phyloP scores from a whole-genome alignment of 768 basidiomycete genomes.

The Panaeolus papilionaceus region DNA sequence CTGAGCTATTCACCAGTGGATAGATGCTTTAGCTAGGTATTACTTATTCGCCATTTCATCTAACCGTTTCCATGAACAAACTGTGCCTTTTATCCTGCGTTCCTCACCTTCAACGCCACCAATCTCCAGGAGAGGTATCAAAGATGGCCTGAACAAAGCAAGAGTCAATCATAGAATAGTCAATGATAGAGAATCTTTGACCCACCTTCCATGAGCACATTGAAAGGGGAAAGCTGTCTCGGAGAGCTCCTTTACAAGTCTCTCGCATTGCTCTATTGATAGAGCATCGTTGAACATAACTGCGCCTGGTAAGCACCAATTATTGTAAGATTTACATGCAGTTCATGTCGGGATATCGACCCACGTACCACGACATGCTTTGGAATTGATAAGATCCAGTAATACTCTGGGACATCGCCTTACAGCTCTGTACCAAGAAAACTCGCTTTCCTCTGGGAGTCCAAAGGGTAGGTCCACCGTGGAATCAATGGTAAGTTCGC shows the following conservation, averaged over 20 bases:
- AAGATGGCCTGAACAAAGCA: conserved; percentile 41
- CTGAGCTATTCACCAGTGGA: background rate
- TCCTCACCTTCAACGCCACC: conserved; percentile 23
- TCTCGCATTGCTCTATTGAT: conserved; percentile 67
- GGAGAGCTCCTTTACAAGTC: conserved; percentile 71
- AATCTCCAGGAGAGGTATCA: conserved; percentile 44
- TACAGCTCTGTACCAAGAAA: conserved; percentile 72
- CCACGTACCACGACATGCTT: conserved; percentile 86
- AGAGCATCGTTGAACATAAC: conserved; percentile 96
- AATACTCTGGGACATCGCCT: conserved; percentile 86
- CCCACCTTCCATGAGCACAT: conserved; percentile 93
- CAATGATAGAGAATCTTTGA: conserved; percentile 21
- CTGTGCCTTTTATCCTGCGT: conserved; percentile 26
- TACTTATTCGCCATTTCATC: conserved; percentile 29
- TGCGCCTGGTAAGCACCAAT: conserved; percentile 64
- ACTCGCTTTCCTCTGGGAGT: conserved; percentile 32
- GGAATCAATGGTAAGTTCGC: conserved; percentile 41
- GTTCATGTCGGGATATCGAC: conserved; percentile 25
- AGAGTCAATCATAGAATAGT: conserved; percentile 19
- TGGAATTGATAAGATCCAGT: conserved; percentile 88
- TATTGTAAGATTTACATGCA: background rate
- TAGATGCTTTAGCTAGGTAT: conserved; percentile 10
- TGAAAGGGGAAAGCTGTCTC: conserved; percentile 87
- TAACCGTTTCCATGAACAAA: conserved; percentile 35
- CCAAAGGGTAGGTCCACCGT: conserved; percentile 31